Evolutionary conservation across 2,329 filamentous ascomycete genomes (phyloP).

Genomic region (Verticillium longisporum): DNA sequence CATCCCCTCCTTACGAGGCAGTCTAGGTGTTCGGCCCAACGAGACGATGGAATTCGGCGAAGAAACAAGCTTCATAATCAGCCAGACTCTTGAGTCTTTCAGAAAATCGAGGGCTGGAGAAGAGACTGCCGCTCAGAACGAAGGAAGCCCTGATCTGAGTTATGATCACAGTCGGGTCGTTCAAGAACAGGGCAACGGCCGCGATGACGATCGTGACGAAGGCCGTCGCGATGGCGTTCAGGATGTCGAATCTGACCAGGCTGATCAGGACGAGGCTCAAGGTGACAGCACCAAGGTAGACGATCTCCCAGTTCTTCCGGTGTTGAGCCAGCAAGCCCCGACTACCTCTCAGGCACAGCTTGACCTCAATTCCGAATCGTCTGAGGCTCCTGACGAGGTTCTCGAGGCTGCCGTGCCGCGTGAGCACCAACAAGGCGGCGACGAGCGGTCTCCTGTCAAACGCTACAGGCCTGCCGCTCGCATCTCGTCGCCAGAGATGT

Average conservation of each 20-base stretch:
- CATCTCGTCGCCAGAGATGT: not conserved
- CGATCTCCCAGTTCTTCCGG: conserved; percentile 4
- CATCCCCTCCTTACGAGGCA: conserved; percentile 41
- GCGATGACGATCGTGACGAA: not conserved
- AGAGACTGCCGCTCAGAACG: conserved; percentile 6
- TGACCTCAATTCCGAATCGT: conserved; percentile 15
- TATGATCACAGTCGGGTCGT: not conserved
- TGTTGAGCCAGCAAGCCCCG: not conserved
- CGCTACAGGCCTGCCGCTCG: not conserved
- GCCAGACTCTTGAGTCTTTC: conserved; percentile 44
- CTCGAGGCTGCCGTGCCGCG: conserved; percentile 41
- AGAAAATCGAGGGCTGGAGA: conserved; percentile 20
- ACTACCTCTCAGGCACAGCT: not conserved
- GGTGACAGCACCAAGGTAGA: conserved; percentile 3
- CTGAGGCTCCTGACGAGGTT: conserved; percentile 45
- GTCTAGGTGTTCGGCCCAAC: conserved; percentile 26
- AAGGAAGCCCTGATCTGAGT: not conserved
- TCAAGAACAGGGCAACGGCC: not conserved
- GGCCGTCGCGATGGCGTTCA: conserved; percentile 3
- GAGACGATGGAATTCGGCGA: conserved; percentile 43
- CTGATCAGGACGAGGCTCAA: conserved; percentile 6
- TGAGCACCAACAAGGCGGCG: not conserved
- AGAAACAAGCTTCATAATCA: conserved; percentile 50
- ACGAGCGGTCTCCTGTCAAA: not conserved
- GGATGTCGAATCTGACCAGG: conserved; percentile 9